Evolutionary conservation across 352 stramenopile species (phyloP), one percentile per base, ranked within the genome.

Genomic region (Chrysophaeum taylorii): DNA sequence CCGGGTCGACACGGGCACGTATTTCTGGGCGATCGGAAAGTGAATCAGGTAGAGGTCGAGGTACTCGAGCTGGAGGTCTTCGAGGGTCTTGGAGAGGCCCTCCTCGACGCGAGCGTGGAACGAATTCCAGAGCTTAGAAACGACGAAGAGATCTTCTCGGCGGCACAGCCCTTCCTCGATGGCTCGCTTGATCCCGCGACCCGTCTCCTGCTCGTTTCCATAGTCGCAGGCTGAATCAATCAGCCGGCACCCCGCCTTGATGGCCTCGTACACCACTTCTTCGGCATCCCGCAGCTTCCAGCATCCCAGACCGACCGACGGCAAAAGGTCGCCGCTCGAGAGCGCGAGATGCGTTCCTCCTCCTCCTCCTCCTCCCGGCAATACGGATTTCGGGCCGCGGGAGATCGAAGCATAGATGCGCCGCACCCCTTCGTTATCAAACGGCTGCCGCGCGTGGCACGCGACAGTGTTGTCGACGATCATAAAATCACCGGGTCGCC

Each of bases 141-240:
- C 71, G 39, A 81, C 69, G 69, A 62, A 76, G 15, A 79, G 18
- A n/a, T 74, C 77, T 69, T 82, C 76, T 73, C 72, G 41, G 38
- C 63, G 76, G 23, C 76, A 70, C 35, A 81, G 15, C 31, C 73
- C 72, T 21, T 75, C 80, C 35, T 76, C 48, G n/a, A 90, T 84
- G 23, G 80, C 80, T 45, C 75, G 70, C 25, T 77, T 66, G 61
- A 91, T 87, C 29, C 80, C 85, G 74, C 75, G 64, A 25, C 85
- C 85, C 29, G 87, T 81, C 66, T 82, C 64, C 43, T 75, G 71
- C 75, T 91, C 84, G 68, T 91, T 91, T 0, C 78, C 81, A 75
- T 91, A 91, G 52, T 87, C 82, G 77, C 79, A 84, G 62, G 84
- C 85, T 68, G 75, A 88, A 76, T 91, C 85, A 50, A 91, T 80